Conservation (phyloP, 2,329 filamentous ascomycete genomes). For the Neopestalotiopsis clavispora region DNA sequence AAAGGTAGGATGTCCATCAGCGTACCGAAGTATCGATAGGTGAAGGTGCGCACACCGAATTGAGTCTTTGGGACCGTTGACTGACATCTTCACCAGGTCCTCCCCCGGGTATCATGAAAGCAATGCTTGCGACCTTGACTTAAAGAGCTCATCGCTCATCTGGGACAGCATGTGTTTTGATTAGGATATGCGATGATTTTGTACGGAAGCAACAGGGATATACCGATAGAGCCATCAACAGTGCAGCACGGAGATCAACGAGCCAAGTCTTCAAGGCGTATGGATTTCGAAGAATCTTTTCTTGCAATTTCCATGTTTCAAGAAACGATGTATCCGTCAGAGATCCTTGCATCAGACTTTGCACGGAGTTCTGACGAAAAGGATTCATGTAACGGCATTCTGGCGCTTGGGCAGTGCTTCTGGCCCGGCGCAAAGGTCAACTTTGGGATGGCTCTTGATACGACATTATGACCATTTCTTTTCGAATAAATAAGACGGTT, state of each 20-base stretch:
- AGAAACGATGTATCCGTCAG: not conserved
- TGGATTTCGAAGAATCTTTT: not conserved
- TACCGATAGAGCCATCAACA: conserved; percentile 4
- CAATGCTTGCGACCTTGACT: conserved; percentile 74
- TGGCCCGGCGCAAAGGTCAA: not conserved
- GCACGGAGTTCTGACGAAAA: not conserved
- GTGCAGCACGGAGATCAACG: not conserved
- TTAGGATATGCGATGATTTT: not conserved
- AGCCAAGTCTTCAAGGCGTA: not conserved
- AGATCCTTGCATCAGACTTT: not conserved
- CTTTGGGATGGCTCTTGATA: not conserved
- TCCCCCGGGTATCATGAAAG: conserved; percentile 66
- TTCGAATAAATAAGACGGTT: not conserved
- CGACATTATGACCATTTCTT: conserved; percentile 10
- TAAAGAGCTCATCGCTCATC: conserved; percentile 38
- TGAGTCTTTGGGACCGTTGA: not conserved
- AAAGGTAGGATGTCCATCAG: conserved; percentile 95
- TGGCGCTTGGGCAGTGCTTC: not conserved
- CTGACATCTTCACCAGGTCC: conserved; percentile 54
- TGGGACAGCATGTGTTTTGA: not conserved
- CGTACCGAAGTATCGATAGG: conserved; percentile 70
- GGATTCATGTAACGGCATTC: not conserved
- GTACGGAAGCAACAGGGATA: not conserved
- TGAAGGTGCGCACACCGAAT: conserved; percentile 48
- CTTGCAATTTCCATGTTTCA: not conserved